Evolutionary conservation across 1,284 basidiomycete species (phyloP).

Genomic region (Ganoderma meredithae): DNA sequence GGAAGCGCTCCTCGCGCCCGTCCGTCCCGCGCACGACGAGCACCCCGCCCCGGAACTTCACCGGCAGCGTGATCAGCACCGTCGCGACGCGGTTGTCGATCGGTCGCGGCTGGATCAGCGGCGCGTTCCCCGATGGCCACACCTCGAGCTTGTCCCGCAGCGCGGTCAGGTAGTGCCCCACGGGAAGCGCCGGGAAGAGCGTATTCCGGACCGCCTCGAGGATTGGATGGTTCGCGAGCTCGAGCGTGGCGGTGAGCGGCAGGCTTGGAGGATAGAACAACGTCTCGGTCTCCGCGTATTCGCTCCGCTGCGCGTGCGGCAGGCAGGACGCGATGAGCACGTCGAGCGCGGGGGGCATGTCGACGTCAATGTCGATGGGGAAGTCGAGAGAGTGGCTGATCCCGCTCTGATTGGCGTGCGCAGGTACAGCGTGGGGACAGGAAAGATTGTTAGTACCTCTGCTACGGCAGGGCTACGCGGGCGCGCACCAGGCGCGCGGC

Average conservation of each 20-base stretch:
- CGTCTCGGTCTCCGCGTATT: constrained; percentile 58
- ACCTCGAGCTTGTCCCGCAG: constrained; percentile 76
- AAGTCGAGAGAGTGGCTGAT: constrained; percentile 83
- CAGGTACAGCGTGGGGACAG: background rate
- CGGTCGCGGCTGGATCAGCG: constrained; percentile 61
- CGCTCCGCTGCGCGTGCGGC: constrained; percentile 64
- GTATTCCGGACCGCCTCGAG: constrained; percentile 75
- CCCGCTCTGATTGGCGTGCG: constrained; percentile 60
- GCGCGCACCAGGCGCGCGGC: background rate
- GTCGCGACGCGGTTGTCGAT: constrained; percentile 77
- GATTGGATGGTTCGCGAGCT: constrained; percentile 81
- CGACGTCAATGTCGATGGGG: constrained; percentile 78
- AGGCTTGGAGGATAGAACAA: constrained; percentile 77
- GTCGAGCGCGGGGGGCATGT: constrained; percentile 79
- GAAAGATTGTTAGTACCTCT: constrained; percentile 1
- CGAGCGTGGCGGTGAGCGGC: constrained; percentile 76
- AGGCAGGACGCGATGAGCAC: constrained; percentile 79
- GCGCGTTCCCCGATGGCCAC: constrained; percentile 63
- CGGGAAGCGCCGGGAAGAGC: constrained; percentile 71
- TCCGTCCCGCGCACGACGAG: constrained; percentile 64
- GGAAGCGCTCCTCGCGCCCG: constrained; percentile 68
- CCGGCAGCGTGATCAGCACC: constrained; percentile 74
- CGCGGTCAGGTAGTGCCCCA: constrained; percentile 73
- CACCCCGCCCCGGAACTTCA: constrained; percentile 73
- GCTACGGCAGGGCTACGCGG: constrained; percentile 10